Conservation (phyloP, 345 rosid genomes). For the Nephelium lappaceum region DNA sequence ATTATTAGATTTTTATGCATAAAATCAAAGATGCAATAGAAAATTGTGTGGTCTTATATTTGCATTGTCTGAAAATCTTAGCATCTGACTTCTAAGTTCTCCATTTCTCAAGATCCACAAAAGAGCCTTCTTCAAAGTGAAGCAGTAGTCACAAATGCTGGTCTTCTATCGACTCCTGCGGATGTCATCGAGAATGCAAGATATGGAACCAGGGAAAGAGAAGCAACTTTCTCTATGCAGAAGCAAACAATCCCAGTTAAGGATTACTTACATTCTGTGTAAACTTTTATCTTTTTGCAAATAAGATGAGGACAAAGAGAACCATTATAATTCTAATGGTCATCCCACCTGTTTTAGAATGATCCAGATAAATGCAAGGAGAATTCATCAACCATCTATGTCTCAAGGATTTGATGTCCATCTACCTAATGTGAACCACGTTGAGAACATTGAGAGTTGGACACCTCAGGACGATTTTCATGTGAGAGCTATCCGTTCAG, state of each 20-base stretch:
- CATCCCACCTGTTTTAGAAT: constrained; percentile 40
- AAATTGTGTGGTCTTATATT: neutral
- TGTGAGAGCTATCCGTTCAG: constrained; percentile 13
- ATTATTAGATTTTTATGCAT: constrained; percentile 9
- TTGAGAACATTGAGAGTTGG: constrained; percentile 20
- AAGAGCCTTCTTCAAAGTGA: constrained; percentile 29
- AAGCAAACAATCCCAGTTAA: constrained; percentile 46
- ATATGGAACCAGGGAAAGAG: constrained; percentile 25
- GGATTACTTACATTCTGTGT: constrained; percentile 33
- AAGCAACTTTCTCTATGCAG: constrained; percentile 19
- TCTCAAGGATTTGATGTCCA: constrained; percentile 9
- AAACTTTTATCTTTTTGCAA: constrained; percentile 21
- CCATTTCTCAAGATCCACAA: constrained; percentile 42
- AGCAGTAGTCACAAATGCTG: constrained; percentile 20
- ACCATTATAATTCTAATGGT: constrained; percentile 35
- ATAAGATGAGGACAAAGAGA: neutral
- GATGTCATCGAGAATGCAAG: constrained; percentile 25
- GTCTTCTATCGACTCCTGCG: neutral
- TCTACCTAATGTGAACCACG: constrained; percentile 19
- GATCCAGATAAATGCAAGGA: constrained; percentile 40
- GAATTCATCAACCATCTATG: constrained; percentile 23
- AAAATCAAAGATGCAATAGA: constrained; percentile 11
- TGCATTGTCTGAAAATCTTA: constrained; percentile 25
- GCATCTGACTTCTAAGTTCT: constrained; percentile 31
- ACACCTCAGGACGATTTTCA: constrained; percentile 28